Percentiles rank a stretch among this genome's conserved stretches.
Evolutionary conservation across 1,284 basidiomycete species (phyloP).

Genomic region (Sanghuangporus sanghuang): DNA sequence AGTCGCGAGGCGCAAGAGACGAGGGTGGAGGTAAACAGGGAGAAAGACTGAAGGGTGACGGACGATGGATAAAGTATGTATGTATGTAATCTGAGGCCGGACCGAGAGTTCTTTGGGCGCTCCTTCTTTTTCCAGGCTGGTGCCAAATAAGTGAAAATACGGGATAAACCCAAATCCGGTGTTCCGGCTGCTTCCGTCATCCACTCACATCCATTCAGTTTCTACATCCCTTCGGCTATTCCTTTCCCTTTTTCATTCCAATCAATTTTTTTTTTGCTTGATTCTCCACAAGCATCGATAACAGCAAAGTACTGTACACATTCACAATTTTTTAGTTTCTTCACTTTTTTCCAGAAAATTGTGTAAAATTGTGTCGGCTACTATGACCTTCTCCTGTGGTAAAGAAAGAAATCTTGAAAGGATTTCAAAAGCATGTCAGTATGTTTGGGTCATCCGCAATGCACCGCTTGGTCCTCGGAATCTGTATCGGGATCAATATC

Average conservation of each 20-base stretch:
- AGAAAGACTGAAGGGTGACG: constrained; percentile 1
- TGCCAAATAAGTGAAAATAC: neutral
- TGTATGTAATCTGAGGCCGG: neutral
- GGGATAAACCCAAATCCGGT: neutral
- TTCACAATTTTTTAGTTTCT: neutral
- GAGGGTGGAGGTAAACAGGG: constrained; percentile 19
- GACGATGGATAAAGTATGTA: neutral
- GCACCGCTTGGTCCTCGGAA: neutral
- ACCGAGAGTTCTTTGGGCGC: neutral
- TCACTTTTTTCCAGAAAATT: neutral
- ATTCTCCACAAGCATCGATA: neutral
- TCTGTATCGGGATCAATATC: neutral
- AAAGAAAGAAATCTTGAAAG: too few relatives aligned
- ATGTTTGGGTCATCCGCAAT: neutral
- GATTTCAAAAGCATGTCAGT: too few relatives aligned
- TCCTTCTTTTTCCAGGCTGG: neutral
- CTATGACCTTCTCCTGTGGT: neutral
- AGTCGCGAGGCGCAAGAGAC: constrained; percentile 10
- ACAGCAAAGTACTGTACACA: neutral
- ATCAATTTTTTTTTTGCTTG: neutral
- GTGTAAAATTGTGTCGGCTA: neutral
- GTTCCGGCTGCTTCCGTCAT: neutral
- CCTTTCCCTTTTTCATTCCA: neutral
- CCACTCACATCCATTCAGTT: neutral
- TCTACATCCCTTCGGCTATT: neutral